phyloP scores from a whole-genome alignment of 495 filamentous ascomycete genomes.

The Talaromyces borbonicus region DNA sequence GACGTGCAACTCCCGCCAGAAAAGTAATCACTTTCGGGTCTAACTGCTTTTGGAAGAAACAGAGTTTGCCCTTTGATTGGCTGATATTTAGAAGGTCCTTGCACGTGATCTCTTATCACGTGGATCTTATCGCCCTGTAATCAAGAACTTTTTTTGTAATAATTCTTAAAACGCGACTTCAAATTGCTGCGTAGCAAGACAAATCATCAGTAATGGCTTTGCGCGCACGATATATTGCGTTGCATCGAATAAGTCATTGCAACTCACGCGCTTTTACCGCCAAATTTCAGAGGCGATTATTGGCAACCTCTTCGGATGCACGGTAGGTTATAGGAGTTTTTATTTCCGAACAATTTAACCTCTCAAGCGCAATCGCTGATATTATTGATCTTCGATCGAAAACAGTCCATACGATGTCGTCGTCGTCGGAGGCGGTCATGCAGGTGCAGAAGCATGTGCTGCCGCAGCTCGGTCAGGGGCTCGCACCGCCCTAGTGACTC shows the following conservation, averaged over 20 bases:
- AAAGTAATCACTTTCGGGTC: no score
- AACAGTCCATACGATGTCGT: conserved; percentile 81
- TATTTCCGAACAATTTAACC: neutral
- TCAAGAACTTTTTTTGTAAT: neutral
- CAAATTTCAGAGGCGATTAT: conserved; percentile 17
- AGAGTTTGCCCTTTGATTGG: no score
- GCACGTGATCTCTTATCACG: no score
- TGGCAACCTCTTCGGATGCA: conserved; percentile 44
- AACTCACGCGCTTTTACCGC: conserved; percentile 13
- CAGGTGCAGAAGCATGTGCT: conserved; percentile 88
- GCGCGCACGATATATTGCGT: conserved; percentile 20
- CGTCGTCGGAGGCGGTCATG: conserved; percentile 93
- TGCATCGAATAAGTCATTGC: conserved; percentile 24
- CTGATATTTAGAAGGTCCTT: no score
- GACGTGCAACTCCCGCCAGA: no score
- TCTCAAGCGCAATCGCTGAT: neutral
- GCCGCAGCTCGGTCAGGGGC: conserved; percentile 86
- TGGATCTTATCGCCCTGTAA: neutral
- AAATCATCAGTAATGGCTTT: conserved; percentile 23
- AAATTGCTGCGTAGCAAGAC: neutral
- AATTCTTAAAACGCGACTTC: neutral
- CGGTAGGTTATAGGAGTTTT: conserved; percentile 14
- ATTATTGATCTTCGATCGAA: neutral
- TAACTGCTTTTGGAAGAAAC: no score
- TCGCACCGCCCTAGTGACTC: conserved; percentile 81